These are phyloP conservation scores for Orbilia javanica DNA, from an alignment of 2,329 filamentous ascomycete genomes.

Conservation along the genomic window DNA sequence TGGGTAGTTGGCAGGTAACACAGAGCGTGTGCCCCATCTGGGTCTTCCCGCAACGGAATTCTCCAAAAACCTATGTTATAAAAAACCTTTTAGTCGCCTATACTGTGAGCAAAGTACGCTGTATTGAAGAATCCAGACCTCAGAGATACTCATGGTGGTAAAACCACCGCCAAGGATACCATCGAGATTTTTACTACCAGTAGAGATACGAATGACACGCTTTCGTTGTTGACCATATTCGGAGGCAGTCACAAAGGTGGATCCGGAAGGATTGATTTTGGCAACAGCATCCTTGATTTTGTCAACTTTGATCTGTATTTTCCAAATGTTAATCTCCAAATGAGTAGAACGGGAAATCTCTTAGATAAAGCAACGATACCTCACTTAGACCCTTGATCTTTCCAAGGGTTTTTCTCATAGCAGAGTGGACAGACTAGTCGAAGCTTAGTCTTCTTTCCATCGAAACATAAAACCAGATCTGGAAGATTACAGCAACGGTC, in stretches of 20 bases:
- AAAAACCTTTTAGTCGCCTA: slow-evolving; percentile 59
- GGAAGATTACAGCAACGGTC: slow-evolving; percentile 71
- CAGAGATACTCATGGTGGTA: slow-evolving; percentile 78
- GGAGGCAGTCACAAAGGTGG: slow-evolving; percentile 75
- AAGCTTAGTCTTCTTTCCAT: slow-evolving; percentile 6
- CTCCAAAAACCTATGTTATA: slow-evolving; percentile 69
- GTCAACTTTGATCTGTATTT: slow-evolving; percentile 72
- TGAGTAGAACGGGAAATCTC: too few species aligned
- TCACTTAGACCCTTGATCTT: slow-evolving; percentile 73
- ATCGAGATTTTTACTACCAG: slow-evolving; percentile 78
- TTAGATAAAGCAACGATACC: neutral
- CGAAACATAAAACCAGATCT: neutral
- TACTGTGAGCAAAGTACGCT: neutral
- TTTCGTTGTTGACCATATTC: slow-evolving; percentile 75
- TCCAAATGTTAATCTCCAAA: neutral
- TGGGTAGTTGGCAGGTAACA: slow-evolving; percentile 72
- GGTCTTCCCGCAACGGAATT: slow-evolving; percentile 77
- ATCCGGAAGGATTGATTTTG: slow-evolving; percentile 72
- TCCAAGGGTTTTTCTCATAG: slow-evolving; percentile 72
- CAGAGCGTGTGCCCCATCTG: slow-evolving; percentile 78
- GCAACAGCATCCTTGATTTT: slow-evolving; percentile 76
- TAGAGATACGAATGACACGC: slow-evolving; percentile 75
- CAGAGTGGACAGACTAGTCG: slow-evolving; percentile 71
- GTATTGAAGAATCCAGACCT: slow-evolving; percentile 63
- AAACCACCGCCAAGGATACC: slow-evolving; percentile 76